Conservation (phyloP, 2,329 filamentous ascomycete genomes). For the Neoscytalidium dimidiatum region DNA sequence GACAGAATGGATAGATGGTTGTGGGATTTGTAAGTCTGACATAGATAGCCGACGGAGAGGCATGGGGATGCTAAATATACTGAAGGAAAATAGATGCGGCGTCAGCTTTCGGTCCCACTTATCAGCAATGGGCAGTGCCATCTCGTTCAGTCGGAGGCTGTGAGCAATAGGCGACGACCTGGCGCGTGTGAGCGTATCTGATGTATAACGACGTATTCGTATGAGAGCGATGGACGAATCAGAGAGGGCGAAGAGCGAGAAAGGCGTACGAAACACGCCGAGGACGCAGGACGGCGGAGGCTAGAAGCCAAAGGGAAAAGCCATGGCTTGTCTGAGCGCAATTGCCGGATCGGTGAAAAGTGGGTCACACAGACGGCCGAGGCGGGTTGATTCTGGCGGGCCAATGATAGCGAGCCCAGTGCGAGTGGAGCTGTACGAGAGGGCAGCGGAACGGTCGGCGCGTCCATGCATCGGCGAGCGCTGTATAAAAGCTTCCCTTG, state of each 20-base stretch:
- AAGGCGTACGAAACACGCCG: neutral
- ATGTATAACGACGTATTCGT: neutral
- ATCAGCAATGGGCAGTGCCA: constrained; percentile 19
- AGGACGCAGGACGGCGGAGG: neutral
- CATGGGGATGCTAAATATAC: neutral
- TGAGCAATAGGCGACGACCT: neutral
- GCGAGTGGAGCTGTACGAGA: neutral
- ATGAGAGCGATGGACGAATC: neutral
- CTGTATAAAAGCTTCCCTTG: neutral
- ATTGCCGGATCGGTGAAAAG: neutral
- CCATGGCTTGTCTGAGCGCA: neutral
- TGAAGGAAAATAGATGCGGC: neutral
- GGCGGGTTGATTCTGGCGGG: neutral
- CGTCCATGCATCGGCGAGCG: neutral
- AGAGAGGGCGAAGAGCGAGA: neutral
- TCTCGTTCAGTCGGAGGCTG: neutral
- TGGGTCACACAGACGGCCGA: neutral
- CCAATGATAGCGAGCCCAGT: neutral
- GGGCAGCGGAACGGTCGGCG: neutral
- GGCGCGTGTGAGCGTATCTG: constrained; percentile 3
- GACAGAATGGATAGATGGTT: too few species aligned
- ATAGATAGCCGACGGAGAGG: neutral
- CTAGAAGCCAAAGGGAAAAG: neutral
- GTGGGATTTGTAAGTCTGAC: neutral
- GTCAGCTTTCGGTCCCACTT: neutral